Evolutionary conservation across 495 filamentous ascomycete species (phyloP).

Genomic region (Eremomyces bilateralis): DNA sequence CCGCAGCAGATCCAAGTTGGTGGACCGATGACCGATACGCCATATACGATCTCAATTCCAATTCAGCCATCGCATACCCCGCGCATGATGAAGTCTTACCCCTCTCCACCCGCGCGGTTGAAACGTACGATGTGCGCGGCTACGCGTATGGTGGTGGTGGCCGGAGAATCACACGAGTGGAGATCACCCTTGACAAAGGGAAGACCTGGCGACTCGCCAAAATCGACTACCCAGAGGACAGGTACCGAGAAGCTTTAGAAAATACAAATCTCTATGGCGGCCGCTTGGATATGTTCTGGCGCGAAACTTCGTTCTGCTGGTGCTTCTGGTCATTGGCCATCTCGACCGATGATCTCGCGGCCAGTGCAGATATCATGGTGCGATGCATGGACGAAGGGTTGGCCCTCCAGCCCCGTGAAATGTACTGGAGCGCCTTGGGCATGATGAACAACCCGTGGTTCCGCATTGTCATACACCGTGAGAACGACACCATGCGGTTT

Average conservation of each 20-base stretch:
- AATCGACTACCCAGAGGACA: constrained; percentile 72
- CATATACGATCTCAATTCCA: constrained; percentile 83
- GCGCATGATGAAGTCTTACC: constrained; percentile 52
- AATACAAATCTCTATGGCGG: constrained; percentile 54
- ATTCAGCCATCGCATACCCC: constrained; percentile 65
- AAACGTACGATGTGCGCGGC: constrained; percentile 45
- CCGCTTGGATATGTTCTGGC: constrained; percentile 57
- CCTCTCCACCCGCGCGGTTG: constrained; percentile 22
- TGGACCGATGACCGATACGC: constrained; percentile 89
- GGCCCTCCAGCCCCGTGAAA: constrained; percentile 72
- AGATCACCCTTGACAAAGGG: constrained; percentile 71
- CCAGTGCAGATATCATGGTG: constrained; percentile 54
- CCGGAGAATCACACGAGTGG: constrained; percentile 61
- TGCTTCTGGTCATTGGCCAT: constrained; percentile 80
- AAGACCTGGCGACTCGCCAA: constrained; percentile 62
- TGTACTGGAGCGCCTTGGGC: constrained; percentile 91
- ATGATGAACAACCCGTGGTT: constrained; percentile 99
- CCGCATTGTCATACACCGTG: constrained; percentile 54
- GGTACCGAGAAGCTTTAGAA: constrained; percentile 43
- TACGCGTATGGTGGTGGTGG: constrained; percentile 88
- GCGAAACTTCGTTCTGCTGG: constrained; percentile 79
- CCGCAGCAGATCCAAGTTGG: constrained; percentile 49
- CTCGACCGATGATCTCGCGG: constrained; percentile 34
- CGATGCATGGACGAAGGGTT: constrained; percentile 85
- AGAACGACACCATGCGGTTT: constrained; percentile 45